Conservation (phyloP, 352 stramenopile species). For the Phytophthora citrophthora region DNA sequence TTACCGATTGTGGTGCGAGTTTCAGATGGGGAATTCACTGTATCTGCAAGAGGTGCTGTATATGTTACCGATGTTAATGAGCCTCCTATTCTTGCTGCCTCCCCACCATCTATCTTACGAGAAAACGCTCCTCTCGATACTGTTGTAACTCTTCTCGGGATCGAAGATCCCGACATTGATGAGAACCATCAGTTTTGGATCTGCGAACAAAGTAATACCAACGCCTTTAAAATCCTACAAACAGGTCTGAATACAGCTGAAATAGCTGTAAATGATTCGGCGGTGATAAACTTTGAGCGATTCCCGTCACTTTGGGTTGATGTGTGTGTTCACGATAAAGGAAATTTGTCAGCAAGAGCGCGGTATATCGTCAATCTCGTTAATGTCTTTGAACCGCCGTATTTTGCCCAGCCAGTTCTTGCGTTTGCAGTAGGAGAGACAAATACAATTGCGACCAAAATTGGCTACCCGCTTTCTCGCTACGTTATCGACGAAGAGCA, state of each 20-base stretch:
- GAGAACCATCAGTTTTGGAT: slow-evolving; percentile 48
- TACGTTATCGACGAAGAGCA: slow-evolving; percentile 39
- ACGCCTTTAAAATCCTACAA: slow-evolving; percentile 41
- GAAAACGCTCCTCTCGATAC: slow-evolving; percentile 25
- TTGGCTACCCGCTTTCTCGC: slow-evolving; percentile 14
- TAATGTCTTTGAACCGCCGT: slow-evolving; percentile 63
- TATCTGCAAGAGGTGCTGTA: slow-evolving; percentile 18
- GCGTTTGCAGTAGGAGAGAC: slow-evolving; percentile 42
- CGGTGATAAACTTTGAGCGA: slow-evolving; percentile 48
- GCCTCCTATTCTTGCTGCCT: slow-evolving; percentile 10
- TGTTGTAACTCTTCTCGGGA: slow-evolving; percentile 32
- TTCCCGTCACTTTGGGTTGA: slow-evolving; percentile 48
- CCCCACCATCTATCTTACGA: slow-evolving; percentile 1
- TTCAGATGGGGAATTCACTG: slow-evolving; percentile 43
- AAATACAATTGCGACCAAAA: slow-evolving; percentile 1
- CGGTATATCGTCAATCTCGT: slow-evolving; percentile 38
- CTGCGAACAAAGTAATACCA: slow-evolving; percentile 48
- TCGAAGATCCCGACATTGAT: slow-evolving; percentile 43
- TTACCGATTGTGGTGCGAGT: slow-evolving; percentile 36
- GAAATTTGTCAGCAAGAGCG: slow-evolving; percentile 20
- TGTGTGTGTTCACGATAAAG: slow-evolving; percentile 53
- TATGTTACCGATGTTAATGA: slow-evolving; percentile 59
- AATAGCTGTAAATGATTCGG: slow-evolving; percentile 46
- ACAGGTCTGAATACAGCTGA: slow-evolving; percentile 12
- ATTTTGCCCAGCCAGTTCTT: slow-evolving; percentile 38